Evolutionary conservation across 257 asterid genomes (phyloP).

Genomic region (Craterostigma plantagineum): DNA sequence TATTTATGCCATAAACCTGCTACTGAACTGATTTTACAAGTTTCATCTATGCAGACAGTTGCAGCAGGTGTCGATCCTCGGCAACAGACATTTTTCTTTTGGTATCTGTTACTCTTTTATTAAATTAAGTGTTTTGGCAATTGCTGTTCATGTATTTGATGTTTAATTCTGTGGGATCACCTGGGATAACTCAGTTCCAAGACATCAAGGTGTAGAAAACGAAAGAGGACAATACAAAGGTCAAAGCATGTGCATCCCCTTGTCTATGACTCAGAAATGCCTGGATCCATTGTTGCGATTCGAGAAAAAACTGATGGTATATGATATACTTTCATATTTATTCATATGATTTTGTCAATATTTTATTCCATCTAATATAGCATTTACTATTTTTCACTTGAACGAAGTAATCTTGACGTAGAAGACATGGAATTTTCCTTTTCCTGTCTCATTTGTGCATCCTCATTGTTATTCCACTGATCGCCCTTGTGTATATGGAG

Average conservation of each 20-base stretch:
- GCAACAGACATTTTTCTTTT: conserved; percentile 65
- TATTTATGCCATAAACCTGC: too few species aligned
- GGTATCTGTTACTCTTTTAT: conserved; percentile 26
- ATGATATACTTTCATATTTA: conserved; percentile 4
- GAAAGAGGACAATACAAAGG: conserved; percentile 23
- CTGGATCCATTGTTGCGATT: conserved; percentile 27
- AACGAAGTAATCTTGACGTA: too few species aligned
- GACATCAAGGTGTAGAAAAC: conserved; percentile 38
- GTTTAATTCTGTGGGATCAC: conserved; percentile 11
- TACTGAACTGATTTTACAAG: neutral
- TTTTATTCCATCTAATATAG: too few species aligned
- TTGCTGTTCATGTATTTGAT: neutral
- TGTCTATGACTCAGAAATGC: conserved; percentile 40
- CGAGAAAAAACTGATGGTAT: conserved; percentile 68
- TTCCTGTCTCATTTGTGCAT: too few species aligned
- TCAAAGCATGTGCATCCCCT: conserved; percentile 68
- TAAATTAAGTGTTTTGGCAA: neutral
- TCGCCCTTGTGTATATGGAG: too few species aligned
- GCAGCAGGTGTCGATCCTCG: conserved; percentile 86
- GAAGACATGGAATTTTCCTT: too few species aligned
- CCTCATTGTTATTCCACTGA: too few species aligned
- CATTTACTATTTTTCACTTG: too few species aligned
- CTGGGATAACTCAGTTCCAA: conserved; percentile 44
- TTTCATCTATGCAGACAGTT: conserved; percentile 38
- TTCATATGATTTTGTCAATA: too few species aligned